phyloP scores from a whole-genome alignment of 768 basidiomycete species.

The Pholiota microspora region DNA sequence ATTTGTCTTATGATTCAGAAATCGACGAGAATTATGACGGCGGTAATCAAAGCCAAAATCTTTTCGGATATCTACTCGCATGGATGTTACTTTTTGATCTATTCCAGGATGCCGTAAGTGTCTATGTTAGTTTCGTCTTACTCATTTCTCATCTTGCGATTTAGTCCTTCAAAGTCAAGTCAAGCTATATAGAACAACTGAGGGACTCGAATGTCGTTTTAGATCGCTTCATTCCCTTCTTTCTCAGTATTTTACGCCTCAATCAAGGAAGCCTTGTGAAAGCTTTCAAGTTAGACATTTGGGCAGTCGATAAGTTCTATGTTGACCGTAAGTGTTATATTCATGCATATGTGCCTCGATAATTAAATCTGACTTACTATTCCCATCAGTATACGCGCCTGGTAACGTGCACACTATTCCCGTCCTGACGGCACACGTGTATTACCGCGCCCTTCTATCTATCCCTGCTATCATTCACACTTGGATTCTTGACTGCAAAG shows the following conservation, averaged over 20 bases:
- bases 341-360: neutral
- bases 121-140: constrained; percentile 2
- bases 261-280: constrained; percentile 58
- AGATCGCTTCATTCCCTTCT: constrained; percentile 63
- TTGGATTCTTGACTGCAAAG: constrained; percentile 87
- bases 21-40: constrained; percentile 33
- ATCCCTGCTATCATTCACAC: constrained; percentile 83
- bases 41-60: constrained; percentile 33
- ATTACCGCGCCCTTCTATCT: constrained; percentile 80
- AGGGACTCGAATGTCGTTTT: constrained; percentile 66
- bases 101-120: constrained; percentile 78
- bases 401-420: constrained; percentile 49
- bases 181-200: constrained; percentile 84
- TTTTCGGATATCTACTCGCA: constrained; percentile 70
- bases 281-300: constrained; percentile 78
- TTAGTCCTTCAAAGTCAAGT: constrained; percentile 86
- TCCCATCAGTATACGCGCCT: constrained; percentile 54
- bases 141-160: neutral
- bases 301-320: constrained; percentile 83
- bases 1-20: constrained; percentile 34
- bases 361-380: neutral
- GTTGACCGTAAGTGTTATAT: constrained; percentile 55
- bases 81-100: constrained; percentile 92
- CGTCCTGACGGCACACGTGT: constrained; percentile 82
- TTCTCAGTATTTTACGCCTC: constrained; percentile 67